These are phyloP conservation scores for Boletus mariae DNA, from an alignment of 1,284 basidiomycete species.

Conservation along the genomic window DNA sequence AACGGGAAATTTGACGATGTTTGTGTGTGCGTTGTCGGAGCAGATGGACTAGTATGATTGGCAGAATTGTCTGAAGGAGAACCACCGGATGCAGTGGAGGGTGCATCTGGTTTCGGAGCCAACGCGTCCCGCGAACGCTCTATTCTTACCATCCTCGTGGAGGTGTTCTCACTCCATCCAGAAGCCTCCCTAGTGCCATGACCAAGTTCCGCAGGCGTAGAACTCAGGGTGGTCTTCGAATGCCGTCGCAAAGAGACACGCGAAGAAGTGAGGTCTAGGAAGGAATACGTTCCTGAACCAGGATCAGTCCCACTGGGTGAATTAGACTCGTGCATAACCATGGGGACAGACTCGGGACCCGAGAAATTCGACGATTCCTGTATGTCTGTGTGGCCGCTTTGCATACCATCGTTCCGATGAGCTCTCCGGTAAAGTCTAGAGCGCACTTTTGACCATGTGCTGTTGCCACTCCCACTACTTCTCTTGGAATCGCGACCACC, in stretches of 20 bases:
- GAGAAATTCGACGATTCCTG: conserved; percentile 22
- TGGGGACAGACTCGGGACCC: conserved; percentile 32
- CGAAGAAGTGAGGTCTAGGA: conserved; percentile 56
- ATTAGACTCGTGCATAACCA: conserved; percentile 32
- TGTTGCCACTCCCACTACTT: conserved; percentile 29
- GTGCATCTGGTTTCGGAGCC: conserved; percentile 29
- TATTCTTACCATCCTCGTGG: conserved; percentile 13
- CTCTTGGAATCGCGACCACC: conserved; percentile 21
- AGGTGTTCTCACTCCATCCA: conserved; percentile 18
- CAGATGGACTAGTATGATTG: conserved; percentile 17
- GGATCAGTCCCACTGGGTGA: conserved; percentile 29
- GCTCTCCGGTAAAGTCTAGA: conserved; percentile 30
- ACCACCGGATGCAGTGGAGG: conserved; percentile 30
- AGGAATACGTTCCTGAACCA: conserved; percentile 43
- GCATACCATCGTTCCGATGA: conserved; percentile 29
- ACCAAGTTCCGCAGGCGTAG: conserved; percentile 26
- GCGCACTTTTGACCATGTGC: conserved; percentile 34
- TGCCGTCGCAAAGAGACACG: conserved; percentile 39
- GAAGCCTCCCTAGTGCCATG: conserved; percentile 15
- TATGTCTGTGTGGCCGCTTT: conserved; percentile 16
- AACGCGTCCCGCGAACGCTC: conserved; percentile 15
- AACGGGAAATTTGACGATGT: conserved; percentile 39
- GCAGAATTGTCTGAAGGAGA: conserved; percentile 31
- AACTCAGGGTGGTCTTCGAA: conserved; percentile 34
- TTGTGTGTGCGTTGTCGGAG: conserved; percentile 28